Evolutionary conservation across 1,284 basidiomycete genomes (phyloP), one percentile per base, ranked within the genome.

Genomic region (Fomitiporia mediterranea): DNA sequence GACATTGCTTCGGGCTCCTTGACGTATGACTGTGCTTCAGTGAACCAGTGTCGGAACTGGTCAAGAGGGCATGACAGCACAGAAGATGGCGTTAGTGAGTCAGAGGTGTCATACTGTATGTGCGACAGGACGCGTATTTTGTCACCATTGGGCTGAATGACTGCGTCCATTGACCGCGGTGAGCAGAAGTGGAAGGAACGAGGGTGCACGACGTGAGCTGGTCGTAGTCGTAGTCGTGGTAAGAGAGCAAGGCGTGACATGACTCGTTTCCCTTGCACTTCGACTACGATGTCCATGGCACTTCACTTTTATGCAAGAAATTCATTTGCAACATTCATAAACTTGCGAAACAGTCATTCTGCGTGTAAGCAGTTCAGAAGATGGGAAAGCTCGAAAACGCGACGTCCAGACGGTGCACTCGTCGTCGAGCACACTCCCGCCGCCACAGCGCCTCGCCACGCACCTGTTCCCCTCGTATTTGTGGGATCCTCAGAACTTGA

Each of bases 1-100:
- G 85, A 79, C 84, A 97, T 89, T 6, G 90, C 86, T 69, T 97
- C 94, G 25, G 94, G 92, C 69, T 97, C 93, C 44, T 74, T 70
- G 4, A 95, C 91, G 13, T 67, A 56, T 53, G 70, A 72, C 4
- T 76, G 74, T 5, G 85, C 86, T 44, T 83, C 77, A 38, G 80
- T 80, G 71, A 98, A 91, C 94, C 94, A 98, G 35, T 71, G 63
- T 59, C 83, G 82, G 73, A 97, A 96, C 66, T 94, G 91, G 55
- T 81, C 79, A 52, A 96, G 74, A 1, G 94, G 94, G 59, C 81
- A 81, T 0, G 82, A 73, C 25, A 72, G 66, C 60, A 92, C 82
- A 30, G 74, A 74, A 21, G 70, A 55, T 0, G 84, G 82, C 0
- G 84, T 78, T 38, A 90, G 73, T 39, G 81, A 70, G 51, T 84